Base-by-base conservation (phyloP, 2,329 filamentous ascomycete species). In the Talaromyces verruculosus region DNA sequence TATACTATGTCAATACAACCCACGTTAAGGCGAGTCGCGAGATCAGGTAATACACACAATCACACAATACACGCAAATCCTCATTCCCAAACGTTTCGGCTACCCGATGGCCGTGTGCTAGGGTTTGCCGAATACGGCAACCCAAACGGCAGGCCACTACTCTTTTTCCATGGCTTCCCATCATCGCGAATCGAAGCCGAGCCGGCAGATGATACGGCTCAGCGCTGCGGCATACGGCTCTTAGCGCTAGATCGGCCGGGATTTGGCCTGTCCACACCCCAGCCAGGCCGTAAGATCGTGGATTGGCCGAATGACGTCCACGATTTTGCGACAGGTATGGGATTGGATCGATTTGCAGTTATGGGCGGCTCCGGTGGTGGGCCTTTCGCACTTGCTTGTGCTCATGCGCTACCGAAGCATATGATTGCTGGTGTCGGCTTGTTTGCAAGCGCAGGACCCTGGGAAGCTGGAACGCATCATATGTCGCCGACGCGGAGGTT, bases 341-440 rank as follows among this genome's bases (percentile, higher is more conserved):
- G 76, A 5, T 67, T 84, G 17, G 64, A 72, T 5, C 68, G 73
- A 5, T 85, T 82, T 70, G 75, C 77, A 17, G 73, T 84, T 25
- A 67, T 84, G 5, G 82, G 81, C 1, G 72, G 77, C 4, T 82
- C 79, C 0, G 83, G 82, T 7, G 83, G 83, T 22, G 80, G 80
- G 1, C 81, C 82, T 0, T 84, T 82, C 68, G 77, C 78, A 1
- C 70, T 84, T 11, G 82, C 82, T 25, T 85, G 82, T 68, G 76
- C 82, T 13, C 73, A 76, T 49, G 66, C 68, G 3, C 69, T 84
- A 17, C 75, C 79, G 15, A 65, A 62, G 17, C 58, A 70, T 15
- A 65, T 61, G 55, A 30, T 65, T 5, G 43, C 63, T 51, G 57
- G 43, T 39, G 63, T 65, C 8, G 63, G 63, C 22, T 37, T 65